Base-by-base conservation (phyloP, 352 stramenopile genomes). In the Globisporangium uncinulatum region DNA sequence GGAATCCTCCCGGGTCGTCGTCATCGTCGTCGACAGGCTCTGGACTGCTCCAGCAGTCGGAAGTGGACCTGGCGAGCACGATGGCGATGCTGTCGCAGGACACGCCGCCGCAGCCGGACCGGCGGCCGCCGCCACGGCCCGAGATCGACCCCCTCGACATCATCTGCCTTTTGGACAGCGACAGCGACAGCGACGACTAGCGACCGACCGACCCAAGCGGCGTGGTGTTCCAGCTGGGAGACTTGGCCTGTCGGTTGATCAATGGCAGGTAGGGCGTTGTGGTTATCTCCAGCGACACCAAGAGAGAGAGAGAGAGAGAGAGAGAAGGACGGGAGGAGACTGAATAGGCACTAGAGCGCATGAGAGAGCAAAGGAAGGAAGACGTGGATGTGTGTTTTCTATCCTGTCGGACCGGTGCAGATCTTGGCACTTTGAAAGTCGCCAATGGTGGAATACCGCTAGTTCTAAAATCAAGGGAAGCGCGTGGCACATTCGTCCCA, bases 81-180 rank as follows among this genome's bases (percentile, higher is more conserved):
- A 90, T 90, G 79, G 74, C 77, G 20, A 69, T 73, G 37, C 54
- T 90, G 24, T 86, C 80, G 51, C 57, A 69, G 29, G 84, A 76
- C 62, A 76, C 83, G 51, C 60, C 69, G 4, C 79, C 79, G 50
- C 69, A 67, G 13, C 76, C 76, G 31, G 76, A 83, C 14, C 63
- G 71, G 56, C 68, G 57, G 46, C 62, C 54, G 36, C 54, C 62
- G 49, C n/a, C 46, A 36, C 21, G 39, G 29, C 39, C 64, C 61
- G 24, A 51, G 65, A 56, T 62, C 19, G 72, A 67, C 32, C 55
- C 71, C 15, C 69, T 83, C 58, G 79, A 89, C 54, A 83, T 92
- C 34, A 92, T 92, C 57, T 86, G 70, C 58, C 71, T 92, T 52
- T 37, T 92, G 66, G 82, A 92, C 65, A 92, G 79, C 50, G 81